A percentile compares a stretch with the other conserved stretches of the same genome.
Conservation (phyloP, 1,284 basidiomycete species). For the Rhodotorula sp. region DNA sequence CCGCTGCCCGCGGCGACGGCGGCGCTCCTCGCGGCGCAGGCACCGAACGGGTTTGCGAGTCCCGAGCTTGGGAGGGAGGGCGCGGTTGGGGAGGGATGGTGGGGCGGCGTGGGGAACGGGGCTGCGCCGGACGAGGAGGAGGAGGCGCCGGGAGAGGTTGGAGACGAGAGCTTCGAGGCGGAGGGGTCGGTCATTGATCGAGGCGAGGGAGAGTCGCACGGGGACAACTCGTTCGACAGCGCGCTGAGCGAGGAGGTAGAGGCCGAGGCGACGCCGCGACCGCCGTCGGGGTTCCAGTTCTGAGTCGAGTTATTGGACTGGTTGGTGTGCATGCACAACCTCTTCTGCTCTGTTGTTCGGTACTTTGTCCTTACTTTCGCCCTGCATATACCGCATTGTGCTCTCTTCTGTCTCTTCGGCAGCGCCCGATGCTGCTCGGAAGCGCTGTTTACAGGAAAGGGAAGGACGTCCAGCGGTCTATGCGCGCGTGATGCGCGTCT, state of each 20-base stretch:
- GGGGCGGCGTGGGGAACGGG: background rate
- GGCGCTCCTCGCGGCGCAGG: background rate
- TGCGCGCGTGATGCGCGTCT: constrained; percentile 22
- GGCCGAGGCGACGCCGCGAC: background rate
- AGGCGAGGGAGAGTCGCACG: background rate
- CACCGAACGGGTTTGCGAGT: background rate
- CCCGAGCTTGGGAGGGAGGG: constrained; percentile 8
- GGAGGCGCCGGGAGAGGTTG: background rate
- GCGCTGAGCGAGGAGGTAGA: background rate
- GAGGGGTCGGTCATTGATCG: background rate
- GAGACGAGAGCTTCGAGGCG: background rate
- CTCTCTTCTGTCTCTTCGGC: background rate
- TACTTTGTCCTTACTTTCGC: too few species aligned
- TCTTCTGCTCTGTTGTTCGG: too few species aligned
- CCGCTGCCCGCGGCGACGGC: background rate
- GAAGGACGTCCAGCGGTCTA: constrained; percentile 2
- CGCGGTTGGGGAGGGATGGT: constrained; percentile 7
- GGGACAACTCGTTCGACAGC: background rate
- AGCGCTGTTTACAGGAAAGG: background rate
- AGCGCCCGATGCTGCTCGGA: background rate
- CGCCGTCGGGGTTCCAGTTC: background rate
- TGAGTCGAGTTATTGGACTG: background rate
- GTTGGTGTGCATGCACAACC: too few species aligned
- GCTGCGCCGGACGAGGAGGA: background rate
- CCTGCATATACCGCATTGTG: background rate